Percentiles rank a stretch among this genome's conserved stretches.
Evolutionary conservation across 2,329 filamentous ascomycete species (phyloP).

Genomic region (Pseudopyrenochaeta lycopersici): DNA sequence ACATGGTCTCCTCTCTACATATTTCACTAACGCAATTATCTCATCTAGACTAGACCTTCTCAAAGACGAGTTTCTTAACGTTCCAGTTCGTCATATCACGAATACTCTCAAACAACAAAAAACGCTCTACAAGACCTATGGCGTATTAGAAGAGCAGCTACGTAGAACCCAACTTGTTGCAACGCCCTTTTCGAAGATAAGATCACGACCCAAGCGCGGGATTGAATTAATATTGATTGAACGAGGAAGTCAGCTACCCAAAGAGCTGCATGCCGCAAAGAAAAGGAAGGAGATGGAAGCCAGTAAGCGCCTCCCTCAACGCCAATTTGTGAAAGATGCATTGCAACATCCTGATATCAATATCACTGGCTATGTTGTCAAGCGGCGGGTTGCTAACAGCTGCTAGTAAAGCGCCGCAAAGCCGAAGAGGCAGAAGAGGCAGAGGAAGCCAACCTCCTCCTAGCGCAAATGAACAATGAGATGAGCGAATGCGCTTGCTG

Average conservation of each 20-base stretch:
- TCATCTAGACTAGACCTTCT: conserved; percentile 41
- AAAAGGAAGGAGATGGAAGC: conserved; percentile 32
- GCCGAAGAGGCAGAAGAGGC: conserved; percentile 26
- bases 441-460: conserved; percentile 49
- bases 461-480: conserved; percentile 50
- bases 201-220: conserved; percentile 28
- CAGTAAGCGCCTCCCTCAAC: conserved; percentile 15
- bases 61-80: conserved; percentile 53
- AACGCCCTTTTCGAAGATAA: conserved; percentile 28
- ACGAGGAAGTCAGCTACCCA: conserved; percentile 37
- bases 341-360: no score
- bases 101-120: conserved; percentile 38
- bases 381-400: conserved; percentile 4
- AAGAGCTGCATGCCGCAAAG: conserved; percentile 42
- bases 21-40: conserved; percentile 17
- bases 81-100: conserved; percentile 49
- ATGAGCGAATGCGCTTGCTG: conserved; percentile 76
- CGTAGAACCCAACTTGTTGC: conserved; percentile 26
- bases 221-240: conserved; percentile 27
- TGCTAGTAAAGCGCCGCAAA: conserved; percentile 36
- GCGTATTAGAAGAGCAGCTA: conserved; percentile 42
- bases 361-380: no score
- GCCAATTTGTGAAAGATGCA: no score
- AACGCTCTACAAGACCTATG: conserved; percentile 51
- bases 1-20: background rate